A percentile compares a stretch with the other conserved stretches of the same genome.
phyloP scores from a whole-genome alignment of 176 grass and related monocot species.

The Chloris gayana region DNA sequence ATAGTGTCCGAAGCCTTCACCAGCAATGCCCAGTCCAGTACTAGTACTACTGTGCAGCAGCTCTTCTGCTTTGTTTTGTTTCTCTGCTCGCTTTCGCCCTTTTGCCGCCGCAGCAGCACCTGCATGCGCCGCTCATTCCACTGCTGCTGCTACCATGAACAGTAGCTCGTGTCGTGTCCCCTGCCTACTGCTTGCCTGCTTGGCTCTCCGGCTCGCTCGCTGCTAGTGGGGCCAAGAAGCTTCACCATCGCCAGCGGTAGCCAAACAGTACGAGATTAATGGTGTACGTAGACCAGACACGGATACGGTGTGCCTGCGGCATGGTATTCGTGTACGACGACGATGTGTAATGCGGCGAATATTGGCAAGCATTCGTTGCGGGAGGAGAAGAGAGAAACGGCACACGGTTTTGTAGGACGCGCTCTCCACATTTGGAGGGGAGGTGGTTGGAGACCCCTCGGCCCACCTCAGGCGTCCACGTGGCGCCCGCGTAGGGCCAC shows the following conservation, averaged over 20 bases:
- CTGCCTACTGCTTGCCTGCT: background rate
- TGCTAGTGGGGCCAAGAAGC: conserved; percentile 34
- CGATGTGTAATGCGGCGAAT: background rate
- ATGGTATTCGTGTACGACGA: background rate
- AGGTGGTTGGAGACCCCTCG: conserved; percentile 12
- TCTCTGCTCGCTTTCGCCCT: background rate
- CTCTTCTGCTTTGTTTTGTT: conserved; percentile 1
- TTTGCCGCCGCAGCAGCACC: background rate
- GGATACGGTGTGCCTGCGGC: background rate
- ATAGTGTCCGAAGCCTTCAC: conserved; percentile 18
- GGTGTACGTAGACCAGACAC: background rate
- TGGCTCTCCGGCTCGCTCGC: background rate
- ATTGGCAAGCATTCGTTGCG: background rate
- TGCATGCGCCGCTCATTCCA: conserved; percentile 6
- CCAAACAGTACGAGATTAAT: background rate
- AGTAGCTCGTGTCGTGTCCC: conserved; percentile 15
- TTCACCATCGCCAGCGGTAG: background rate
- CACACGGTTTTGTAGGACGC: conserved; percentile 22
- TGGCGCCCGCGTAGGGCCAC: background rate
- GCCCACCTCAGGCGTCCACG: conserved; percentile 10
- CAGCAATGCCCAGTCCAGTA: background rate
- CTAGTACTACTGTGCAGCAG: background rate
- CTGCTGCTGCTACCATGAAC: background rate
- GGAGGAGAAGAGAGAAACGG: background rate
- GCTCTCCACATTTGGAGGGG: conserved; percentile 30